These are phyloP conservation scores for Rhynchospora tenuis DNA, from an alignment of 176 grass and related monocot species.

Conservation along the genomic window DNA sequence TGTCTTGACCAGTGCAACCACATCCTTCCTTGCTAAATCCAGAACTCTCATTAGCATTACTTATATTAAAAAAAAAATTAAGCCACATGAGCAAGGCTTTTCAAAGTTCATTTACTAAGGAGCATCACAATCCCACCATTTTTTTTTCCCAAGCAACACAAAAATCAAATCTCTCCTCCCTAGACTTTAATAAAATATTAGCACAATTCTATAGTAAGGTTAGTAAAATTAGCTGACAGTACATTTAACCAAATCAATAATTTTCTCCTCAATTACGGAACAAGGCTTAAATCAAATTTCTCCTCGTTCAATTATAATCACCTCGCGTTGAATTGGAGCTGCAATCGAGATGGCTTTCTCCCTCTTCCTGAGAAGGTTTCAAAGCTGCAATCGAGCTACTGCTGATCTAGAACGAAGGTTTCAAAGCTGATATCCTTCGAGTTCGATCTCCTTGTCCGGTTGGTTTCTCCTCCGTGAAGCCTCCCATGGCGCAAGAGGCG, in stretches of 20 bases:
- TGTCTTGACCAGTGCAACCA: constrained; percentile 79
- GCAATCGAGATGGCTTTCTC: constrained; percentile 42
- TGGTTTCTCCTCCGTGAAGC: background rate
- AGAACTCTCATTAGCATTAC: background rate
- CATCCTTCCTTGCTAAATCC: constrained; percentile 88
- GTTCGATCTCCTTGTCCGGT: constrained; percentile 9
- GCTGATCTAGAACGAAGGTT: constrained; percentile 68
- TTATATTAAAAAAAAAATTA: background rate
- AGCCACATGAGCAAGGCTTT: background rate
- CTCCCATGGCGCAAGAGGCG: constrained; percentile 16
- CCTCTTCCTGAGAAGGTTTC: constrained; percentile 79
- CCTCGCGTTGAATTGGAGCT: constrained; percentile 71
- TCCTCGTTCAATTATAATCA: constrained; percentile 26
- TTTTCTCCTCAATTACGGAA: background rate
- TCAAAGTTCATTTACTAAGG: background rate
- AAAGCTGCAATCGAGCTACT: constrained; percentile 63
- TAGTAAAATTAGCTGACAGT: no score
- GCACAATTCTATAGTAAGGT: no score
- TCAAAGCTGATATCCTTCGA: constrained; percentile 59
- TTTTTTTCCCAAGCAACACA: background rate
- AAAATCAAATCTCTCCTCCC: no score
- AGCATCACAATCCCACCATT: background rate
- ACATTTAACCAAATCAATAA: background rate
- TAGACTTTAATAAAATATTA: no score
- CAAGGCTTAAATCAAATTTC: background rate